Percentiles rank a stretch among this genome's conserved stretches.
Evolutionary conservation across 2,329 filamentous ascomycete genomes (phyloP).

Genomic region (Apiospora marii): DNA sequence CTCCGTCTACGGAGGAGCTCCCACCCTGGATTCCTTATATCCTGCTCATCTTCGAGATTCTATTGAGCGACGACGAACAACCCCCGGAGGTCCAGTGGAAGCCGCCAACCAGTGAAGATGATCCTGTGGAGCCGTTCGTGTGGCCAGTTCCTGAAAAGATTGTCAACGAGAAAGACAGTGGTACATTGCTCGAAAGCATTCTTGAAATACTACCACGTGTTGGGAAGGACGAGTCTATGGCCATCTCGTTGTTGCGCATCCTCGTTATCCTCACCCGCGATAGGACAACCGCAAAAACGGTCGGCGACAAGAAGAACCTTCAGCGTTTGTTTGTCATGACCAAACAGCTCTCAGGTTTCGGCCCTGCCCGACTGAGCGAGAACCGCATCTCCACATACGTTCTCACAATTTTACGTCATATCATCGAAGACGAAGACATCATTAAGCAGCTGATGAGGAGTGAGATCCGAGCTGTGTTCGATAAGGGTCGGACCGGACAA

Average conservation of each 20-base stretch:
- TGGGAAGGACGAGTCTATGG: conserved; percentile 85
- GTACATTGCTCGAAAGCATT: conserved; percentile 77
- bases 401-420: conserved; percentile 87
- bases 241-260: conserved; percentile 82
- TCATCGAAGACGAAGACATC: conserved; percentile 92
- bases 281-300: conserved; percentile 74
- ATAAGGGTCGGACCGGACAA: conserved; percentile 55
- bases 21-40: conserved; percentile 93
- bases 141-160: conserved; percentile 68
- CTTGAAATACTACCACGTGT: conserved; percentile 85
- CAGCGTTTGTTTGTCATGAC: conserved; percentile 94
- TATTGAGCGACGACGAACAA: conserved; percentile 89
- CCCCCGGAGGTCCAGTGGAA: conserved; percentile 79
- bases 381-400: conserved; percentile 66
- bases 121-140: conserved; percentile 60
- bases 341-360: conserved; percentile 84
- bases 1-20: conserved; percentile 76
- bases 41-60: conserved; percentile 85
- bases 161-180: conserved; percentile 71
- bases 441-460: conserved; percentile 91
- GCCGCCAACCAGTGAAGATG: conserved; percentile 57
- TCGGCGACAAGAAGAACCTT: conserved; percentile 89
- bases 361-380: conserved; percentile 74
- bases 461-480: conserved; percentile 84
- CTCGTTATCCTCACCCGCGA: conserved; percentile 87